Evolutionary conservation across 148 eudicot species (phyloP), one percentile per base, ranked within the genome.

Genomic region (Amaranthus hypochondriacus): DNA sequence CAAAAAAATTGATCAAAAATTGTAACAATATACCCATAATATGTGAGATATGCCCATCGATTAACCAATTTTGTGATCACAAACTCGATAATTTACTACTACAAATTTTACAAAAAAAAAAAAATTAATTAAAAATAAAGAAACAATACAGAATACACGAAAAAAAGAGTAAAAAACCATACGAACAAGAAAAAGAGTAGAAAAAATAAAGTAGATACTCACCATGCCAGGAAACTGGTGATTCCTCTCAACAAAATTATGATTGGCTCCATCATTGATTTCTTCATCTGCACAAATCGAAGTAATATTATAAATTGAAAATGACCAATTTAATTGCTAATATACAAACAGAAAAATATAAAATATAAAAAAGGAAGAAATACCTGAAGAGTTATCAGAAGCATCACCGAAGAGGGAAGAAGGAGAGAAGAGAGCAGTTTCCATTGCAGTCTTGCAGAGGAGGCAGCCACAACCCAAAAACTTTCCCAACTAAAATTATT

Each of bases 211-310:
- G 39, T 28, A 28, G 39, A 28, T 28, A 79, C 88, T 68, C 10
- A 91, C 98, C 97, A 89, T 78, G 72, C 72, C 88, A 69, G 97
- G 97, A 77, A 94, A 94, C 54, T 87, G 89, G 62, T 94, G 98
- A 58, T 61, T 89, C 66, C 98, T 82, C 80, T 91, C 93, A 58
- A 76, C 90, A 72, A 80, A 89, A 77, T 66, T 86, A 72, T 88
- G 79, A 54, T 62, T 70, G 71, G 76, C 52, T 48, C 59, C 62
- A 56, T 84, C 81, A 39, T 43, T 67, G 47, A 66, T 63, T 73
- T 85, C 89, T 11, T 86, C 95, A 78, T 92, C 98, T 89, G 9
- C 71, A 48, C 13, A 69, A 68, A 42, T 7, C 4, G 56, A 50
- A 56, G 61, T 4, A 54, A 62, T 11, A 21, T 13, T 15, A 7